These are phyloP conservation scores for Globisporangium cederbergense DNA, from an alignment of 352 stramenopile species.

Conservation along the genomic window DNA sequence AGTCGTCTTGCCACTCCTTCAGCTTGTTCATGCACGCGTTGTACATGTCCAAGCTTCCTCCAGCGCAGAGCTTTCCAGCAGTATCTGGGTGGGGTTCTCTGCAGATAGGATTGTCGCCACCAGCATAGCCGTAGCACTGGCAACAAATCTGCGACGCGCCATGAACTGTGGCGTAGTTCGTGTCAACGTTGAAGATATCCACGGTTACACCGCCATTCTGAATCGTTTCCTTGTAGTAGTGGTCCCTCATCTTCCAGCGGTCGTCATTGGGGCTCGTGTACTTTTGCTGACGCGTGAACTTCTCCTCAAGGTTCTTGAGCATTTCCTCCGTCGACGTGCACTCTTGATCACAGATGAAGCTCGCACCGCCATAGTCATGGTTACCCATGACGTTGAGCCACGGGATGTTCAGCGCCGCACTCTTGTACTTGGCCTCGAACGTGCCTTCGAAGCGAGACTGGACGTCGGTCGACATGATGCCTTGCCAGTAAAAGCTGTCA, in stretches of 20 bases:
- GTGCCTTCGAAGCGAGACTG: slow-evolving; percentile 60
- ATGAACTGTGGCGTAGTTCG: slow-evolving; percentile 60
- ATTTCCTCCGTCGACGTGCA: slow-evolving; percentile 49
- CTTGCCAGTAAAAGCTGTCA: slow-evolving; percentile 86
- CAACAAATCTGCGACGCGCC: slow-evolving; percentile 66
- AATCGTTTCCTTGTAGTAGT: slow-evolving; percentile 69
- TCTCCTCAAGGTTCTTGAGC: slow-evolving; percentile 41
- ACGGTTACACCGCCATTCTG: slow-evolving; percentile 42
- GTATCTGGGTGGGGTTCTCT: slow-evolving; percentile 38
- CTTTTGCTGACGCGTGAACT: slow-evolving; percentile 53
- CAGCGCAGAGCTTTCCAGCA: slow-evolving; percentile 39
- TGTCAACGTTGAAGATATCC: slow-evolving; percentile 76
- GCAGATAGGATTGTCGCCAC: slow-evolving; percentile 28
- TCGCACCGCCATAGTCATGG: slow-evolving; percentile 78
- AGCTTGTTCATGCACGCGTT: slow-evolving; percentile 57
- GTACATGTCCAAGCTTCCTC: slow-evolving; percentile 50
- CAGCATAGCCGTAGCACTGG: slow-evolving; percentile 66
- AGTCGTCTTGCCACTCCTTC: slow-evolving; percentile 49
- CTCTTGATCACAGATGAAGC: slow-evolving; percentile 58
- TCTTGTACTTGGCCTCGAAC: slow-evolving; percentile 68
- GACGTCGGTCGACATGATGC: slow-evolving; percentile 41
- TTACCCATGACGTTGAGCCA: slow-evolving; percentile 81
- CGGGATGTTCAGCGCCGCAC: slow-evolving; percentile 48
- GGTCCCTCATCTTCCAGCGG: slow-evolving; percentile 62
- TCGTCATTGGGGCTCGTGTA: slow-evolving; percentile 76